A percentile compares a stretch with the other conserved stretches of the same genome.
These are phyloP conservation scores for Nephelium lappaceum DNA, from an alignment of 345 rosid species.

Conservation along the genomic window DNA sequence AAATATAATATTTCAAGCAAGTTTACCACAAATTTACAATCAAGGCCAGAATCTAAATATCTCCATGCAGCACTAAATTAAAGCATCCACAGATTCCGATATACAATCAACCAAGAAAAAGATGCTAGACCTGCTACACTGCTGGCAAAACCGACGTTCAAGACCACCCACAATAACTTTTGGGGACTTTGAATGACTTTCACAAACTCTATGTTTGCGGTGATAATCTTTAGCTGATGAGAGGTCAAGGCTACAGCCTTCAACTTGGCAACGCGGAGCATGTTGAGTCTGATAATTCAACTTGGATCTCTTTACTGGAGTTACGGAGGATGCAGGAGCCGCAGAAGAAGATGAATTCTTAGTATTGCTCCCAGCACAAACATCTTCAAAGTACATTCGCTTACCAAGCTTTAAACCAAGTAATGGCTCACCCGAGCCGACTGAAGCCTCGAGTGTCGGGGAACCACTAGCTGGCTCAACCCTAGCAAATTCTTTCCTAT, in stretches of 20 bases:
- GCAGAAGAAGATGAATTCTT: slow-evolving; percentile 45
- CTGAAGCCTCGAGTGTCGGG: slow-evolving; percentile 58
- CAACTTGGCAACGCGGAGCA: slow-evolving; percentile 67
- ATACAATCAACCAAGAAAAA: background rate
- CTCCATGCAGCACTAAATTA: slow-evolving; percentile 10
- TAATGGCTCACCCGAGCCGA: slow-evolving; percentile 72
- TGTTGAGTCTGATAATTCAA: slow-evolving; percentile 46
- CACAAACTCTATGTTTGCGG: slow-evolving; percentile 83
- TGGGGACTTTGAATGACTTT: slow-evolving; percentile 75
- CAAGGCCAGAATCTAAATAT: background rate
- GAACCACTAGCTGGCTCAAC: slow-evolving; percentile 33
- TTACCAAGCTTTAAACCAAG: slow-evolving; percentile 86
- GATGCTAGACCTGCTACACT: slow-evolving; percentile 82
- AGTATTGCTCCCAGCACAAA: slow-evolving; percentile 50
- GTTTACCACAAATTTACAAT: background rate
- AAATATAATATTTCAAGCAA: background rate
- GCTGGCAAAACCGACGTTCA: slow-evolving; percentile 95
- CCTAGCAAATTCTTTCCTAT: slow-evolving; percentile 40
- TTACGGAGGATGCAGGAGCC: slow-evolving; percentile 41
- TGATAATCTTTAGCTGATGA: slow-evolving; percentile 85
- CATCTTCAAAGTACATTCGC: slow-evolving; percentile 65
- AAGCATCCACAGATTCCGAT: slow-evolving; percentile 1
- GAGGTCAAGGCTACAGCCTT: slow-evolving; percentile 83
- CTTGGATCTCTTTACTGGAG: slow-evolving; percentile 68
- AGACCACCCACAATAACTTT: slow-evolving; percentile 75